Evolutionary conservation across 176 grass and related monocot genomes (phyloP).

Genomic region (Phragmites australis): DNA sequence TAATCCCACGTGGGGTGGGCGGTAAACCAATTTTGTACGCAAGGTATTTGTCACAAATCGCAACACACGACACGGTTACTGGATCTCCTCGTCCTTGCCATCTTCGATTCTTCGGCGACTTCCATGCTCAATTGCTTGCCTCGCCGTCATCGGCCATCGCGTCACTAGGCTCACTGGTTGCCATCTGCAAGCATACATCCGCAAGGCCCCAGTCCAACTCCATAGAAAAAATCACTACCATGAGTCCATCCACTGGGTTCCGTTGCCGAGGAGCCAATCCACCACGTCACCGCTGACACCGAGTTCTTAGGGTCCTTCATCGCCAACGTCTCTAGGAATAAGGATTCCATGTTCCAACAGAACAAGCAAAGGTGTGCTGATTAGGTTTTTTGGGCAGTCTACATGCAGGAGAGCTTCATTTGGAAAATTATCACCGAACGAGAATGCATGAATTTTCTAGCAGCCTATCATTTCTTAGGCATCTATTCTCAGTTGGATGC

Average conservation of each 20-base stretch:
- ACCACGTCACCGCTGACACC: not conserved
- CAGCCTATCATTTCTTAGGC: not conserved
- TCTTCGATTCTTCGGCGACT: not conserved
- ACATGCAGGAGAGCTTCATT: not conserved
- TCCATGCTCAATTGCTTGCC: slow-evolving; percentile 5
- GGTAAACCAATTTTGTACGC: no score
- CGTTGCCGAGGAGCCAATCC: not conserved
- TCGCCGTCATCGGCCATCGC: not conserved
- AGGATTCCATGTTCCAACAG: not conserved
- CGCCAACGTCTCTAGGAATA: not conserved
- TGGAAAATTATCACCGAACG: not conserved
- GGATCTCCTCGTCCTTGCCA: not conserved
- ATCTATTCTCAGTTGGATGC: not conserved
- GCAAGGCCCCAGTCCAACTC: not conserved
- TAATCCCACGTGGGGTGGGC: no score
- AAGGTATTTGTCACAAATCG: no score
- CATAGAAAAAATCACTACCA: not conserved
- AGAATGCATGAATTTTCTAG: not conserved
- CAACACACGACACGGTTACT: not conserved
- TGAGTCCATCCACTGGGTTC: not conserved
- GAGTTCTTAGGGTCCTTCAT: no score
- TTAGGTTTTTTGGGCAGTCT: no score
- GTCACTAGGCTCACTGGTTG: not conserved
- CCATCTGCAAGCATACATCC: not conserved
- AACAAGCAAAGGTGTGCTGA: not conserved